Evolutionary conservation across 306 rosid genomes (phyloP), one percentile per base, ranked within the genome.

Genomic region (Oemleria cerasiformis): DNA sequence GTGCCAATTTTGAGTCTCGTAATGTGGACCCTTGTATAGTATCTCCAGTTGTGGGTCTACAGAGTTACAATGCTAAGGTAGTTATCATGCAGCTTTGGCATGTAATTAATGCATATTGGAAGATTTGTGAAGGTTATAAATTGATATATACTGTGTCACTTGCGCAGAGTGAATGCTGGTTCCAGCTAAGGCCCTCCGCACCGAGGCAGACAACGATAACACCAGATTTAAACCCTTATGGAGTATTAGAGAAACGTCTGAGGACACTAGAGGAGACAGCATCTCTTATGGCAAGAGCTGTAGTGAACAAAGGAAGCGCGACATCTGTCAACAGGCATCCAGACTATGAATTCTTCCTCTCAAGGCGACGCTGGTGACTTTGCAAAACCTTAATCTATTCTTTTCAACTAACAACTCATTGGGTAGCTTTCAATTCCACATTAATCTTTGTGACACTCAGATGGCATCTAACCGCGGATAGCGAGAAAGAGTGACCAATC

Each of bases 111-210:
- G 49, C 73, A 38, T 44, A 38, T 40, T 68, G 57, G 39, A 19
- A 43, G 43, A 55, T 45, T 54, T 47, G 17, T 42, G 47, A 25
- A 59, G 82, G 64, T 70, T 23, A 49, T 54, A 21, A 21, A 36
- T n/a, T 16, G 36, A 19, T 16, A 2, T 61, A 50, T 41, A 60
- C 20, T 51, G 3, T 82, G 15, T 76, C 64, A 62, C 62, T 63
- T 77, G 79, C 79, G 68, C 88, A 92, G 97, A 83, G 79, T 60
- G 97, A 92, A 77, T 87, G 96, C 86, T 92, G 94, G 96, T 89
- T 89, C 75, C 77, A 80, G 80, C 67, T 77, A 65, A 78, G 74
- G 51, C 83, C 63, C 40, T 80, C 87, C 39, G 77, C 79, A 4
- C 50, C 8, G 39, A 15, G 10, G 20, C 71, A 47, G 63, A 9